Percentiles rank a stretch among this genome's conserved stretches.
Conservation (phyloP, 345 rosid species). For the Citrus australasica region DNA sequence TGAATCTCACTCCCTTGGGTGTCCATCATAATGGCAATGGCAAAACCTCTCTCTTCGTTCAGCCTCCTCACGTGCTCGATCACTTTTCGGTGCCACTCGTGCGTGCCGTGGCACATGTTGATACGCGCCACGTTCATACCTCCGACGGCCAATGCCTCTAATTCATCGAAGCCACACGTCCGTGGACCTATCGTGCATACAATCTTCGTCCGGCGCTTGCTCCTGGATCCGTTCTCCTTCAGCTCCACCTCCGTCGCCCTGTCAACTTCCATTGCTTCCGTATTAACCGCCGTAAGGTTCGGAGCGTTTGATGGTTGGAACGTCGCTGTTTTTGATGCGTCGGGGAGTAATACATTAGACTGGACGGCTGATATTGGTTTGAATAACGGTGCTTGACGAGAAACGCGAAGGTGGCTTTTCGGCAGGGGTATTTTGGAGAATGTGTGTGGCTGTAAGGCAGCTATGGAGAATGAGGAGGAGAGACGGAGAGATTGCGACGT, state of each 20-base stretch:
- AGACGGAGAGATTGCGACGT: conserved; percentile 45
- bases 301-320: neutral
- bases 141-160: conserved; percentile 60
- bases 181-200: conserved; percentile 64
- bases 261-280: conserved; percentile 43
- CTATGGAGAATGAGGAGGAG: conserved; percentile 24
- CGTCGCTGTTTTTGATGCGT: conserved; percentile 19
- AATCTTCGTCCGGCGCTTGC: conserved; percentile 60
- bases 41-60: conserved; percentile 63
- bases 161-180: conserved; percentile 54
- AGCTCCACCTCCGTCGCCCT: conserved; percentile 53
- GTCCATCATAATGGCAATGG: conserved; percentile 71
- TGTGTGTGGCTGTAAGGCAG: neutral
- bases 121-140: conserved; percentile 71
- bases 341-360: conserved; percentile 26
- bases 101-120: conserved; percentile 66
- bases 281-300: neutral
- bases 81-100: conserved; percentile 56
- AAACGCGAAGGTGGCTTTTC: conserved; percentile 13
- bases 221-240: conserved; percentile 65
- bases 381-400: neutral
- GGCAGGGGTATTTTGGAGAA: conserved; percentile 16
- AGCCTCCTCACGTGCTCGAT: conserved; percentile 54
- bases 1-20: conserved; percentile 72
- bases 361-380: conserved; percentile 20